Evolutionary conservation across 176 grass and related monocot species (phyloP).

Genomic region (Secale cereale): DNA sequence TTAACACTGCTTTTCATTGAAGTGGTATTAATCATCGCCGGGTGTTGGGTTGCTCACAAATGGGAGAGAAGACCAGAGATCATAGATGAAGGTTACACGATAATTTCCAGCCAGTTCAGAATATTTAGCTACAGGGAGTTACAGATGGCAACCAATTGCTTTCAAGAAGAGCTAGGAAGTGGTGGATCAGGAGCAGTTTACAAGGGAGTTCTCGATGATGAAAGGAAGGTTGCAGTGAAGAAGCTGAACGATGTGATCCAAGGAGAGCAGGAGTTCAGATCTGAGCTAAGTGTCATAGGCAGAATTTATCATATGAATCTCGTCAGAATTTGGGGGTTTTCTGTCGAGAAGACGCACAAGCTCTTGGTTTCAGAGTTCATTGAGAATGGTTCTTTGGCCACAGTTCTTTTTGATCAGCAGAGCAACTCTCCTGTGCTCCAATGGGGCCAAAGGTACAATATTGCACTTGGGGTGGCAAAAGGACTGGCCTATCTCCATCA

Average conservation of each 20-base stretch:
- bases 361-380: slow-evolving; percentile 48
- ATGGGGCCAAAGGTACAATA: slow-evolving; percentile 50
- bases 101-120: slow-evolving; percentile 33
- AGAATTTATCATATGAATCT: slow-evolving; percentile 58
- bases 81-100: slow-evolving; percentile 30
- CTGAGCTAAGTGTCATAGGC: slow-evolving; percentile 47
- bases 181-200: slow-evolving; percentile 48
- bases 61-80: slow-evolving; percentile 12
- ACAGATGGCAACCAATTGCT: slow-evolving; percentile 43
- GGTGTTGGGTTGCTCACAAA: slow-evolving; percentile 37
- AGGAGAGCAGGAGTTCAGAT: slow-evolving; percentile 60
- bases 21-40: slow-evolving; percentile 21
- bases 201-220: slow-evolving; percentile 46
- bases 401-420: slow-evolving; percentile 6
- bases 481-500: slow-evolving; percentile 66
- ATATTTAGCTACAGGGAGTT: slow-evolving; percentile 64
- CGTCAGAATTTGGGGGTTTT: slow-evolving; percentile 42
- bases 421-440: background rate
- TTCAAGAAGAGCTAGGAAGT: slow-evolving; percentile 43
- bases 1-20: slow-evolving; percentile 44
- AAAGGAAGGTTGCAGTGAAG: slow-evolving; percentile 50
- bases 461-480: slow-evolving; percentile 48
- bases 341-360: slow-evolving; percentile 23
- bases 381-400: slow-evolving; percentile 53
- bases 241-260: slow-evolving; percentile 29